phyloP scores from a whole-genome alignment of 2,329 filamentous ascomycete species.

The Neonectria hederae region DNA sequence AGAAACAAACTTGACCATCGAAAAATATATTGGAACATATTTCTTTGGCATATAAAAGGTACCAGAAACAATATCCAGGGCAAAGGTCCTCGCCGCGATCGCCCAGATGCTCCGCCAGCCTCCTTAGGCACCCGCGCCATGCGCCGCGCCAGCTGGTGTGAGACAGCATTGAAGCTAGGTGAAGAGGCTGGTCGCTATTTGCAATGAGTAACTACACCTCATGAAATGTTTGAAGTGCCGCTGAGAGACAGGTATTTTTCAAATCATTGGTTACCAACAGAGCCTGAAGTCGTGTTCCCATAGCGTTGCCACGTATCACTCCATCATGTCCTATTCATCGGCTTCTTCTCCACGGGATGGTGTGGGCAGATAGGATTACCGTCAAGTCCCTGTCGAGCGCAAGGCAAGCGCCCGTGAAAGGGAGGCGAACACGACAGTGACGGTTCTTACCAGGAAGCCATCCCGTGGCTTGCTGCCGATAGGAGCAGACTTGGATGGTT shows the following conservation, averaged over 20 bases:
- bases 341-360: not conserved
- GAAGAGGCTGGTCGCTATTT: not conserved
- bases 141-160: not conserved
- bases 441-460: constrained; percentile 20
- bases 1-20: too few species aligned
- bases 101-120: not conserved
- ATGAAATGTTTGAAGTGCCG: constrained; percentile 15
- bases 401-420: constrained; percentile 32
- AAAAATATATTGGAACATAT: not conserved
- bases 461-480: constrained; percentile 24
- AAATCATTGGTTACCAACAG: constrained; percentile 40
- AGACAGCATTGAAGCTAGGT: not conserved
- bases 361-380: not conserved
- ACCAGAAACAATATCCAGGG: too few species aligned
- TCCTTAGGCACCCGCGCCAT: not conserved
- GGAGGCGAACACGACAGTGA: constrained; percentile 31
- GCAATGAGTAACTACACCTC: not conserved
- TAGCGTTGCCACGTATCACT: constrained; percentile 32
- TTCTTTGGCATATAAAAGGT: not conserved
- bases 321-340: constrained; percentile 12
- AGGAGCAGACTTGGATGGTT: constrained; percentile 19
- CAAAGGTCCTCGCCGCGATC: not conserved
- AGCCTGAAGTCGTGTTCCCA: constrained; percentile 30
- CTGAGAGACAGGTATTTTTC: constrained; percentile 2
- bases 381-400: constrained; percentile 22